phyloP scores from a whole-genome alignment of 768 basidiomycete species.

The Tricholoma furcatifolium region DNA sequence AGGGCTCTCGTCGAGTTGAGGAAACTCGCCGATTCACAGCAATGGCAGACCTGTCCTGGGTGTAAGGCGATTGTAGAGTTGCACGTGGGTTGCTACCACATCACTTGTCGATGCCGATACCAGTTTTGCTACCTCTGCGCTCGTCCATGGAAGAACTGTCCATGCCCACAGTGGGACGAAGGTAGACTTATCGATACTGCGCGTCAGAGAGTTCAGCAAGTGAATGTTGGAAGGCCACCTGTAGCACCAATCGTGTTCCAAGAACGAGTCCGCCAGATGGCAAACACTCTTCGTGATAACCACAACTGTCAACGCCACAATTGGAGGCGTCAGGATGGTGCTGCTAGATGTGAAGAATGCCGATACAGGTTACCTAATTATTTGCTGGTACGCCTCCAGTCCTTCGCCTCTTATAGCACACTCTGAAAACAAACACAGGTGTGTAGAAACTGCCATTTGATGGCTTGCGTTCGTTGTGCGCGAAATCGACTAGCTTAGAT shows the following conservation, averaged over 20 bases:
- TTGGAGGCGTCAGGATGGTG: conserved; percentile 46
- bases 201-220: conserved; percentile 31
- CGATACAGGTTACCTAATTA: conserved; percentile 13
- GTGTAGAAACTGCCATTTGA: conserved; percentile 33
- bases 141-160: conserved; percentile 58
- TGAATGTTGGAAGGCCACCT: conserved; percentile 22
- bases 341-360: conserved; percentile 45
- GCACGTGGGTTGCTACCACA: conserved; percentile 58
- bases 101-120: conserved; percentile 56
- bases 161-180: conserved; percentile 68
- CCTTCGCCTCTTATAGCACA: background rate
- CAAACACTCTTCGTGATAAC: conserved; percentile 40
- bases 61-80: conserved; percentile 59
- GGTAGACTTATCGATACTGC: conserved; percentile 33
- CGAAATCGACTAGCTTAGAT: conserved; percentile 32
- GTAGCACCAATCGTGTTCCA: conserved; percentile 29
- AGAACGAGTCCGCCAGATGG: conserved; percentile 30
- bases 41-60: conserved; percentile 65
- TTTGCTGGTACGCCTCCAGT: conserved; percentile 7
- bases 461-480: conserved; percentile 38
- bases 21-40: conserved; percentile 40
- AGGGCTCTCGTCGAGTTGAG: conserved; percentile 38
- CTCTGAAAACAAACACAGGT: conserved; percentile 28
- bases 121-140: conserved; percentile 71
- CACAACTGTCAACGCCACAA: conserved; percentile 51